Conservation (phyloP, 768 basidiomycete species). For the Chalciporus piperatus region DNA sequence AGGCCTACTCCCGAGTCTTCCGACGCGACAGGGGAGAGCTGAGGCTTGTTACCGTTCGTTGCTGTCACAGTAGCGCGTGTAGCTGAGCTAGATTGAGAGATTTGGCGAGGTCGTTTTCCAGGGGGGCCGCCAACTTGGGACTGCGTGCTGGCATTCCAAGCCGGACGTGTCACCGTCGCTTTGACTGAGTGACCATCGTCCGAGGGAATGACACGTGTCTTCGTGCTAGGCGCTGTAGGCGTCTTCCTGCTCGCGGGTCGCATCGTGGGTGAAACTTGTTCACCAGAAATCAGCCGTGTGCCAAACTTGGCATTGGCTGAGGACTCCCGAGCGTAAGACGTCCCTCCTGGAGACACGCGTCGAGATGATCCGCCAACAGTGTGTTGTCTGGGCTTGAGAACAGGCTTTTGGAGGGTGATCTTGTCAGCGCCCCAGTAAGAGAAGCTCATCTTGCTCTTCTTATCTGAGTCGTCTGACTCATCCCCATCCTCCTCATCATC, state of each 20-base stretch:
- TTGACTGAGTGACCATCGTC: constrained; percentile 68
- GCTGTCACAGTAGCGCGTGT: constrained; percentile 39
- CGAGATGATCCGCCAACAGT: constrained; percentile 35
- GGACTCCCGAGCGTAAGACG: constrained; percentile 73
- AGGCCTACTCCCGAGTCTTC: constrained; percentile 79
- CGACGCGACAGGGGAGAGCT: constrained; percentile 67
- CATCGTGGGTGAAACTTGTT: constrained; percentile 37
- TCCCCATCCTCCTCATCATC: constrained; percentile 53
- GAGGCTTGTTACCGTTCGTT: constrained; percentile 29
- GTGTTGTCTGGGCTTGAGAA: constrained; percentile 47
- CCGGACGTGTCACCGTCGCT: constrained; percentile 72
- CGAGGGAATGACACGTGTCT: constrained; percentile 45
- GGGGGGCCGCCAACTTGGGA: constrained; percentile 34
- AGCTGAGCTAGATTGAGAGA: constrained; percentile 68
- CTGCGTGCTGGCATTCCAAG: constrained; percentile 68
- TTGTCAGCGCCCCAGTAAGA: constrained; percentile 94
- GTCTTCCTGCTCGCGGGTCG: constrained; percentile 69
- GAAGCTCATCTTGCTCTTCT: constrained; percentile 92
- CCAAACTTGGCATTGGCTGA: constrained; percentile 95
- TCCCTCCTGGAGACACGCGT: constrained; percentile 40
- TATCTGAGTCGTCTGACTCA: constrained; percentile 83
- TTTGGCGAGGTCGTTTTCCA: constrained; percentile 65
- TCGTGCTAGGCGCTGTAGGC: constrained; percentile 39
- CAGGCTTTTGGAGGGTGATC: constrained; percentile 80
- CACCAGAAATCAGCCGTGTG: constrained; percentile 69